Evolutionary conservation across 495 filamentous ascomycete species (phyloP).

Genomic region (Penicillium flavigenum): DNA sequence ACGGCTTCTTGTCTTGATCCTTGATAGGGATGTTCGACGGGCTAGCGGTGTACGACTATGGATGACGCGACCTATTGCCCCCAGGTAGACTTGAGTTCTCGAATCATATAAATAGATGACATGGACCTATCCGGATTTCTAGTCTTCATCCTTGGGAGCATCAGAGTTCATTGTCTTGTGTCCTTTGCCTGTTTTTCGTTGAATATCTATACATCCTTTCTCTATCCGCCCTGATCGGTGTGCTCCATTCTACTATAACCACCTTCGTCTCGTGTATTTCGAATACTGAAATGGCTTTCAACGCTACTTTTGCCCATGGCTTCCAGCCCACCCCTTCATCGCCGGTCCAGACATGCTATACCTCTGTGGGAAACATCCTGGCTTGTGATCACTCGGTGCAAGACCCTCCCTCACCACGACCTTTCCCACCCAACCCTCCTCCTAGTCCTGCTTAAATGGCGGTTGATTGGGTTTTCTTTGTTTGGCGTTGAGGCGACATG

Average conservation of each 20-base stretch:
- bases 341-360: conserved; percentile 2
- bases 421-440: conserved; percentile 45
- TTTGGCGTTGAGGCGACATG: conserved; percentile 22
- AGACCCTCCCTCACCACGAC: conserved; percentile 43
- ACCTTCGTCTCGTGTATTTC: background rate
- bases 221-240: background rate
- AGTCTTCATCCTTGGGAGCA: background rate
- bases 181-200: conserved; percentile 5
- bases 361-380: conserved; percentile 9
- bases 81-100: conserved; percentile 11
- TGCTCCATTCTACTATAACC: background rate
- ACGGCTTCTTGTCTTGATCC: conserved; percentile 24
- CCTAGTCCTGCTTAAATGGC: conserved; percentile 40
- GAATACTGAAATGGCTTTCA: conserved; percentile 14
- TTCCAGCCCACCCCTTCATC: background rate
- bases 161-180: background rate
- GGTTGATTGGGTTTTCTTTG: conserved; percentile 1
- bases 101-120: conserved; percentile 23
- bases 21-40: conserved; percentile 29
- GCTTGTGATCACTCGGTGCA: conserved; percentile 28
- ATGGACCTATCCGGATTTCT: conserved; percentile 4
- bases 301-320: background rate
- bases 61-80: conserved; percentile 17
- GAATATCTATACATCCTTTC: background rate
- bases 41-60: conserved; percentile 42